Conservation (phyloP, 345 rosid species). For the Syzygium oleosum region DNA sequence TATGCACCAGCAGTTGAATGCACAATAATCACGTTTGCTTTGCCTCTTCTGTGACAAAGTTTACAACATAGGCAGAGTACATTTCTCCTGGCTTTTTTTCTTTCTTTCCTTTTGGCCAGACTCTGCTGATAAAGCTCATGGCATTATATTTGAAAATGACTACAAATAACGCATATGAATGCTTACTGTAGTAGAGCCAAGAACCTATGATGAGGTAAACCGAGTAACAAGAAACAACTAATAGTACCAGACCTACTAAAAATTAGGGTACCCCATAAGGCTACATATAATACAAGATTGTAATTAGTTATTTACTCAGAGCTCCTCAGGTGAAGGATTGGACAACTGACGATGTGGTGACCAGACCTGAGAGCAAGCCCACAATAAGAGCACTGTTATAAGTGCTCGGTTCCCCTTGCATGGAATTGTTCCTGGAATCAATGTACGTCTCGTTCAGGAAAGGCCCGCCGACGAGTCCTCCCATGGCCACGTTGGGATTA, state of each 20-base stretch:
- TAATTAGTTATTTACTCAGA: constrained; percentile 1
- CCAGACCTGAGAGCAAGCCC: constrained; percentile 84
- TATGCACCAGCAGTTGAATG: not conserved
- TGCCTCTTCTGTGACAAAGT: not conserved
- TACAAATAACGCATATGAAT: not conserved
- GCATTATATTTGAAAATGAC: not conserved
- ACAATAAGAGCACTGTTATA: constrained; percentile 84
- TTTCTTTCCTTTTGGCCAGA: not conserved
- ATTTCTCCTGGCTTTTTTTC: not conserved
- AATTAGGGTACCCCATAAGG: not conserved
- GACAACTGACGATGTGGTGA: constrained; percentile 76
- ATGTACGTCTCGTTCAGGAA: constrained; percentile 72
- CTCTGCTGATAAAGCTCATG: not conserved
- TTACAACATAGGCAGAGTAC: not conserved
- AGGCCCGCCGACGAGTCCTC: constrained; percentile 94
- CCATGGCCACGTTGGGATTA: constrained; percentile 81
- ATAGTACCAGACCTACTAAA: not conserved
- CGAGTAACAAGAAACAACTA: not conserved
- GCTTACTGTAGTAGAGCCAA: not conserved
- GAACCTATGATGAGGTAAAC: not conserved
- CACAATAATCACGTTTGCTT: not conserved
- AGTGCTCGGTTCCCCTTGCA: constrained; percentile 85
- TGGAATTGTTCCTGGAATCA: constrained; percentile 63
- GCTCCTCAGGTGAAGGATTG: constrained; percentile 38
- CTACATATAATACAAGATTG: constrained; percentile 14